These are phyloP conservation scores for Syncephalastrum contaminatum DNA, from an alignment of 371 early-diverging fungal species.

Conservation along the genomic window DNA sequence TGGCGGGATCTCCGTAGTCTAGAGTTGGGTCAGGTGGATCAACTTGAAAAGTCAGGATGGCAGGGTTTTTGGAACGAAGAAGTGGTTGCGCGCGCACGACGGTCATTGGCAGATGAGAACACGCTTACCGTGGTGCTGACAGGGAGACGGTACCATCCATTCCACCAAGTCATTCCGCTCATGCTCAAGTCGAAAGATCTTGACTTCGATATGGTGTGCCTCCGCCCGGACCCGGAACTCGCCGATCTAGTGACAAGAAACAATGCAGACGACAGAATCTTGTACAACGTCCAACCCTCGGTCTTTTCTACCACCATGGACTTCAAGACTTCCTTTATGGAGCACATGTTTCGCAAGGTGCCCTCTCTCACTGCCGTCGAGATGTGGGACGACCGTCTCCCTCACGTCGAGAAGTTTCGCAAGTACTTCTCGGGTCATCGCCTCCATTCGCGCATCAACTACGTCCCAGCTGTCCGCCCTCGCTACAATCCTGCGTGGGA, in stretches of 20 bases:
- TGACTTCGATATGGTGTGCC: constrained; percentile 53
- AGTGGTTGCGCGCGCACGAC: constrained; percentile 22
- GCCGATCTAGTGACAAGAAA: constrained; percentile 5
- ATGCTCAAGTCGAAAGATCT: constrained; percentile 42
- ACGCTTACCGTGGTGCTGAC: constrained; percentile 57
- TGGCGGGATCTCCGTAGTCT: constrained; percentile 62
- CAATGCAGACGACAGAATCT: constrained; percentile 9
- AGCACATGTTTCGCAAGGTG: constrained; percentile 42
- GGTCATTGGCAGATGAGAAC: constrained; percentile 33
- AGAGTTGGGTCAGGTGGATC: constrained; percentile 17
- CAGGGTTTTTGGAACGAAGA: constrained; percentile 42
- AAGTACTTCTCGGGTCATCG: constrained; percentile 32
- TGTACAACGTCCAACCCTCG: constrained; percentile 13
- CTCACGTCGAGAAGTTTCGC: constrained; percentile 48
- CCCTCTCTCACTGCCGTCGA: constrained; percentile 34
- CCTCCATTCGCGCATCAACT: constrained; percentile 27
- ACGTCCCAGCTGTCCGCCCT: constrained; percentile 42
- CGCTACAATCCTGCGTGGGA: constrained; percentile 52
- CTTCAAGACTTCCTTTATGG: constrained; percentile 57
- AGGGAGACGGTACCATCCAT: constrained; percentile 57
- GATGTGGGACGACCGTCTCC: constrained; percentile 65
- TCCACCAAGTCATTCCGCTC: constrained; percentile 32
- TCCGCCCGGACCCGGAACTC: constrained; percentile 45
- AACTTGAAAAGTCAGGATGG: constrained; percentile 28
- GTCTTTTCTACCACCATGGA: constrained; percentile 52